phyloP scores from a whole-genome alignment of 148 eudicot genomes.

The Nepenthes mirabilis region DNA sequence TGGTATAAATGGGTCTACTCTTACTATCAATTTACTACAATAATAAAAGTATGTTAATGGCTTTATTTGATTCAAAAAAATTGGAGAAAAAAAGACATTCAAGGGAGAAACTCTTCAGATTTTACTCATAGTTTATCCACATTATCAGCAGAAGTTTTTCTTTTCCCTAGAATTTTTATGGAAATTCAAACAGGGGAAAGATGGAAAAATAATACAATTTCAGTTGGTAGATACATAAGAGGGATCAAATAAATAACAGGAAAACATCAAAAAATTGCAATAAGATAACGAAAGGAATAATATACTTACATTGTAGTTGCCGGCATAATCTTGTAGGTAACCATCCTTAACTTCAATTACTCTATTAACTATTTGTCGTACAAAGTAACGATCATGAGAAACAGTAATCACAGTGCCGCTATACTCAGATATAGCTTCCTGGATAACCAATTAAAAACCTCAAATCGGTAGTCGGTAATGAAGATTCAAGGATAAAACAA shows the following conservation, averaged over 20 bases:
- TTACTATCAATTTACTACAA: too few species aligned
- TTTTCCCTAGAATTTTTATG: too few species aligned
- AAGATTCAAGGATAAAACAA: not conserved
- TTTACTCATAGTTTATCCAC: too few species aligned
- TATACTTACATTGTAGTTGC: slow-evolving; percentile 79
- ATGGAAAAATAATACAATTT: not conserved
- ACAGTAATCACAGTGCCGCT: slow-evolving; percentile 84
- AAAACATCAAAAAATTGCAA: not conserved
- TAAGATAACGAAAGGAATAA: not conserved
- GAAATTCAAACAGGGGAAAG: too few species aligned
- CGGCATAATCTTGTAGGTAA: slow-evolving; percentile 59
- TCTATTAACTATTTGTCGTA: slow-evolving; percentile 84
- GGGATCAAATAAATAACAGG: not conserved
- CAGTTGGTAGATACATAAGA: not conserved
- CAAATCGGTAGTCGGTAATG: not conserved
- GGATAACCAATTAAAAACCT: slow-evolving; percentile 2
- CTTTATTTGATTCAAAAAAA: too few species aligned
- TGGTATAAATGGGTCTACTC: too few species aligned
- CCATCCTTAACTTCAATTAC: slow-evolving; percentile 92
- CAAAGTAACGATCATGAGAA: slow-evolving; percentile 92
- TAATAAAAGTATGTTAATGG: too few species aligned
- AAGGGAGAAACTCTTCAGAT: too few species aligned
- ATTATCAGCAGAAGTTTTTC: too few species aligned
- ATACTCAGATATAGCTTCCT: slow-evolving; percentile 94
- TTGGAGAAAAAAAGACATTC: too few species aligned